These are phyloP conservation scores for Zymoseptoria tritici DNA, from an alignment of 2,329 filamentous ascomycete genomes.

Conservation along the genomic window DNA sequence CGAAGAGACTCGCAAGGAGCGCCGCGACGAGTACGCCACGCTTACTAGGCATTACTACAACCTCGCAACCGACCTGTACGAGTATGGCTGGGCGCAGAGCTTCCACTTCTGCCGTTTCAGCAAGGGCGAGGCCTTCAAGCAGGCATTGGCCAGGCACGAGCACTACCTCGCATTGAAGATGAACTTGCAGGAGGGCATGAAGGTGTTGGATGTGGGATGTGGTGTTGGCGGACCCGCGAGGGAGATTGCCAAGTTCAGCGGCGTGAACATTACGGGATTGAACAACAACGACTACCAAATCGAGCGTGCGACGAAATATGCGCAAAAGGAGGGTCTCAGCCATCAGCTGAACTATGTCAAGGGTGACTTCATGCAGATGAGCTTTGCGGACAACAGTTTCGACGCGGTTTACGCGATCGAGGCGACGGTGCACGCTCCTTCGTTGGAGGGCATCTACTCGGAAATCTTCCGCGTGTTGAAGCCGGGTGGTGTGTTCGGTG, in stretches of 20 bases:
- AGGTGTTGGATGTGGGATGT: slow-evolving; percentile 90
- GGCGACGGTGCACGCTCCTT: slow-evolving; percentile 89
- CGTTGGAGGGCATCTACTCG: slow-evolving; percentile 82
- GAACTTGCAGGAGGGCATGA: slow-evolving; percentile 76
- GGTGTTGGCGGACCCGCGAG: slow-evolving; percentile 92
- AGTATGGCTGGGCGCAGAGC: slow-evolving; percentile 91
- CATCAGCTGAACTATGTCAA: slow-evolving; percentile 81
- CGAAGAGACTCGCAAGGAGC: slow-evolving; percentile 67
- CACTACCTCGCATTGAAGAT: slow-evolving; percentile 93
- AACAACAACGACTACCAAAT: slow-evolving; percentile 99
- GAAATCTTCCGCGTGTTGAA: slow-evolving; percentile 94
- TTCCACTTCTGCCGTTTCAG: slow-evolving; percentile 98
- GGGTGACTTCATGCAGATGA: slow-evolving; percentile 99
- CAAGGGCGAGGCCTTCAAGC: slow-evolving; percentile 74
- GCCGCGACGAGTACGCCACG: slow-evolving; percentile 78
- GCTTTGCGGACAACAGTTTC: slow-evolving; percentile 83
- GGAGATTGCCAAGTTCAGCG: slow-evolving; percentile 94
- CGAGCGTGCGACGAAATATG: slow-evolving; percentile 80
- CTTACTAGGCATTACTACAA: slow-evolving; percentile 73
- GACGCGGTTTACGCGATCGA: slow-evolving; percentile 97
- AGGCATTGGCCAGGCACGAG: slow-evolving; percentile 92
- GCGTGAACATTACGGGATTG: slow-evolving; percentile 77
- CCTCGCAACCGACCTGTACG: slow-evolving; percentile 36
- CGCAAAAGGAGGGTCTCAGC: slow-evolving; percentile 69
- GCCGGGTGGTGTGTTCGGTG: slow-evolving; percentile 89